phyloP scores from a whole-genome alignment of 129 eudicot genomes.

The Pseudognaphalium luteoalbum region DNA sequence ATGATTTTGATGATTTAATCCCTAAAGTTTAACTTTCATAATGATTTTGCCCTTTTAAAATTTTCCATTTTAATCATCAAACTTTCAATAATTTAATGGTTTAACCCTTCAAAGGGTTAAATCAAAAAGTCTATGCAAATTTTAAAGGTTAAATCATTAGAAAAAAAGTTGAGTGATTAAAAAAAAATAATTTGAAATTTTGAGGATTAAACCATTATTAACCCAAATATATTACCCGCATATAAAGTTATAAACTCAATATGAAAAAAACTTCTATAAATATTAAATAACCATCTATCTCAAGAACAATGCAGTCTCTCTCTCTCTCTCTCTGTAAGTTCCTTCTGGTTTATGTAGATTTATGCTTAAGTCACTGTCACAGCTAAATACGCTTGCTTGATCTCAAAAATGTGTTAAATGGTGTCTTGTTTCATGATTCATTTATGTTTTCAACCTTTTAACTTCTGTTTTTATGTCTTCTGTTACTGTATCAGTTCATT shows the following conservation, averaged over 20 bases:
- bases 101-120: too few species aligned
- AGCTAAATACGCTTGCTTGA: neutral
- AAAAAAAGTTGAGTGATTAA: too few species aligned
- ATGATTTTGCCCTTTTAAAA: too few species aligned
- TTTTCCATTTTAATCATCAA: too few species aligned
- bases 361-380: constrained; percentile 2
- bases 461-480: constrained; percentile 7
- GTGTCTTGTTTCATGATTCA: constrained; percentile 16
- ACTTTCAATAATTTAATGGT: too few species aligned
- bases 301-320: neutral
- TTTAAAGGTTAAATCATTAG: too few species aligned
- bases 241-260: neutral
- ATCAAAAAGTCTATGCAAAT: too few species aligned
- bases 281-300: constrained; percentile 17
- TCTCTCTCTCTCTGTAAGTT: constrained; percentile 17
- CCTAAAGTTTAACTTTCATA: too few species aligned
- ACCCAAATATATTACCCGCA: too few species aligned
- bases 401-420: constrained; percentile 4
- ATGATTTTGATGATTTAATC: too few species aligned
- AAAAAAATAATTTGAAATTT: too few species aligned
- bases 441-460: neutral
- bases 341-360: neutral
- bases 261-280: constrained; percentile 8
- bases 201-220: too few species aligned
- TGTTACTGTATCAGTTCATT: neutral